These are phyloP conservation scores for Isoetes engelmannii DNA, from an alignment of 83 land plant species.

Conservation along the genomic window DNA sequence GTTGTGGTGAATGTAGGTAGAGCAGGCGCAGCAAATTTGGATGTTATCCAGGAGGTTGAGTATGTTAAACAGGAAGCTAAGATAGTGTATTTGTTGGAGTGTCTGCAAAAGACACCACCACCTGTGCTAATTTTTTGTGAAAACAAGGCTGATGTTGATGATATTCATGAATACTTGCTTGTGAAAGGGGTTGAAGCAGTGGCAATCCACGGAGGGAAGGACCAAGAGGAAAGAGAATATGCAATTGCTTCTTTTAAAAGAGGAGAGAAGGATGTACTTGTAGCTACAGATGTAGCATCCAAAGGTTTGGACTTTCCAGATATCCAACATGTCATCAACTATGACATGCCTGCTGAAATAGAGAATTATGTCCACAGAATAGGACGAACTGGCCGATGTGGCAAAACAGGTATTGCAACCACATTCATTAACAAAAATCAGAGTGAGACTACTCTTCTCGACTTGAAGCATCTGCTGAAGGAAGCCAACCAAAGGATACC, in stretches of 20 bases:
- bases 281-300: slow-evolving; percentile 93
- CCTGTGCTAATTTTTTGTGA: slow-evolving; percentile 93
- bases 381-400: slow-evolving; percentile 93
- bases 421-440: slow-evolving; percentile 94
- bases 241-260: slow-evolving; percentile 83
- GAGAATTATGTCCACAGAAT: slow-evolving; percentile 96
- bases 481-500: slow-evolving; percentile 95
- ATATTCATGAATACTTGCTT: slow-evolving; percentile 86
- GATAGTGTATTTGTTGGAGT: slow-evolving; percentile 81
- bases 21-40: slow-evolving; percentile 97
- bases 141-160: slow-evolving; percentile 95
- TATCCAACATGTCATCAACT: slow-evolving; percentile 92
- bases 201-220: slow-evolving; percentile 92
- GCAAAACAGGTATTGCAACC: slow-evolving; percentile 93
- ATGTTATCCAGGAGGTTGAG: slow-evolving; percentile 94
- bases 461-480: slow-evolving; percentile 84
- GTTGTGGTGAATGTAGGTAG: slow-evolving; percentile 87
- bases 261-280: slow-evolving; percentile 86
- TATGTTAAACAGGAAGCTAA: slow-evolving; percentile 96
- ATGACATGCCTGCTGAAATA: slow-evolving; percentile 97
- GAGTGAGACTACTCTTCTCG: slow-evolving; percentile 85
- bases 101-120: slow-evolving; percentile 92
- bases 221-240: slow-evolving; percentile 92
- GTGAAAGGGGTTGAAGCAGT: slow-evolving; percentile 95
- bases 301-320: slow-evolving; percentile 96